Conservation (phyloP, 208 protist genomes). For the Leptomonas pyrrhocoris region DNA sequence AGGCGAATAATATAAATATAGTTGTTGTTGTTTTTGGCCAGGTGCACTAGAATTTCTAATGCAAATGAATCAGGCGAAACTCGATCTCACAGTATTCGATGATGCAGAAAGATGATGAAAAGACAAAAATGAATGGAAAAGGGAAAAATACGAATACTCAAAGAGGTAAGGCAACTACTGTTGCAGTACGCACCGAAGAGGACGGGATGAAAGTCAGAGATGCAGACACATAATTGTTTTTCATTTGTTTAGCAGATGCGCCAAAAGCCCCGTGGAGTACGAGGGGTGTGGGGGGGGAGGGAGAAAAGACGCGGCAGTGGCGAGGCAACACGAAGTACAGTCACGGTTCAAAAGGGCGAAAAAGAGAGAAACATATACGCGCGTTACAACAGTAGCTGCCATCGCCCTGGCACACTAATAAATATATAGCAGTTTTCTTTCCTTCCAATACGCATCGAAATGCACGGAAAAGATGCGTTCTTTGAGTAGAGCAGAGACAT, state of each 20-base stretch:
- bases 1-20: no score
- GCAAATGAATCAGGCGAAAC: neutral
- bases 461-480: no score
- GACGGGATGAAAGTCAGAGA: neutral
- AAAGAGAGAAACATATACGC: constrained; percentile 16
- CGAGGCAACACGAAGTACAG: no score
- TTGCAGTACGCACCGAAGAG: neutral
- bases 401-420: neutral
- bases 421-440: no score
- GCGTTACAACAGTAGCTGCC: neutral
- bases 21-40: neutral
- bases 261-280: no score
- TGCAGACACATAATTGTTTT: no score
- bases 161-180: neutral
- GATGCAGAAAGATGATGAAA: constrained; percentile 8
- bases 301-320: no score
- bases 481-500: no score
- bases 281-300: no score
- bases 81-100: constrained; percentile 15
- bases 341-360: neutral
- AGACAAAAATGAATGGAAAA: neutral
- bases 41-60: neutral
- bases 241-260: no score
- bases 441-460: neutral
- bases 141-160: constrained; percentile 10